Evolutionary conservation across 768 basidiomycete genomes (phyloP), one percentile per base, ranked within the genome.

Genomic region (Rhizopogon sp.): DNA sequence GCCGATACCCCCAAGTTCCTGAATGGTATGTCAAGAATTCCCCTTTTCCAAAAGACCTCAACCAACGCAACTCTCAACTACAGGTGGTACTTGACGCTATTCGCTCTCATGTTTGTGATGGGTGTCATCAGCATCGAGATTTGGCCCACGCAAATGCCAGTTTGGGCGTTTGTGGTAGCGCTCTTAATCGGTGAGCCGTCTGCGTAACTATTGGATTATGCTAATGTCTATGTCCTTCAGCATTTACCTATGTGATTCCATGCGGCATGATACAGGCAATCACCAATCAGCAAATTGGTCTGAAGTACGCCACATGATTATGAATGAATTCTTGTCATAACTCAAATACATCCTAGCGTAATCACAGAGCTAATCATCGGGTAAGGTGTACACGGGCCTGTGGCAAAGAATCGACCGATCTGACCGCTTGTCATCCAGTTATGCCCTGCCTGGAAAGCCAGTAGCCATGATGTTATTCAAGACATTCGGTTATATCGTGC

Each of bases 401-500:
- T 50, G 14, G 2, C n/a, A 25, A 25, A 25, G 25, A 25, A 10
- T 53, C 43, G n/a, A 29, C 35, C 14, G 4, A 50, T 28, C 42
- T 35, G 33, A 50, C 16, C n/a, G 31, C 31, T 53, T 53, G 46
- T 4, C 16, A 13, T 39, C 49, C 22, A 70, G 70, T 20, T 91
- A 90, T 62, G 81, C 79, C 25, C 77, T 89, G 41, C 91, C 90
- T 11, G 90, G 91, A 2, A 80, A 79, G 14, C 88, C 90, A 5
- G 66, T 91, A 54, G 89, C 90, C 0, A 88, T 83, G 78, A 90
- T 92, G 89, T 74, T 91, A 74, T 90, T 90, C 79, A 91, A 89
- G 79, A 87, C 86, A 0, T 89, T 78, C 77, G 88, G 89, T 33
- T 89, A 88, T 61, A 84, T 86, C 55, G 84, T 71, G 28, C 37